Base-by-base conservation (phyloP, 768 basidiomycete genomes). In the Leccinum olivaceopallidum region DNA sequence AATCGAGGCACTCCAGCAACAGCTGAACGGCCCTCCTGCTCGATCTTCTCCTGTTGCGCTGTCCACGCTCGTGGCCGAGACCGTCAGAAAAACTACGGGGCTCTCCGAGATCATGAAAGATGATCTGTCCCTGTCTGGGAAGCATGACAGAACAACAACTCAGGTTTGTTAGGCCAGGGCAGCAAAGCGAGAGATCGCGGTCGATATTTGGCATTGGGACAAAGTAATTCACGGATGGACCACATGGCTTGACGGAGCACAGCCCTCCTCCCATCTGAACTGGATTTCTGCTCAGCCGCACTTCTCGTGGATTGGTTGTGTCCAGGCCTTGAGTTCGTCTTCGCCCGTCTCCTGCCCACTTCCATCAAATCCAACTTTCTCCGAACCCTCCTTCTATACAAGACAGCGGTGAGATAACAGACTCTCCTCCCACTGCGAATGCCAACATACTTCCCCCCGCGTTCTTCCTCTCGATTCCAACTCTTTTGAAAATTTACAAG, bases 141-240 rank as follows among this genome's bases (percentile, higher is more conserved):
- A 78, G 77, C 39, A 87, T 90, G 86, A 79, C 82, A 24, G 90
- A 92, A 66, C 68, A 76, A 39, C 83, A 92, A 57, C 77, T 90
- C 26, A 71, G 69, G 20, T 76, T 71, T 4, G 67, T 84, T 14
- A 88, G 63, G 87, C 88, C 2, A 81, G 76, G 60, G 65, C 67
- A 12, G 77, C 78, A 51, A 89, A 90, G 71, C 78, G 84, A 59
- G 78, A 81, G 36, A 64, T 85, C 30, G 78, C 88, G 13, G 70
- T 85, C 28, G 72, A 80, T 22, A 60, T 85, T 20, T 87, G 83
- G 86, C 75, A 71, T 44, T 69, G 67, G 12, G 71, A 70, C 34
- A 67, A 63, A 13, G 68, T 73, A 49, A 30, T 30, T 13, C 57
- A 60, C 55, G 56, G 5, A 16, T 76, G 74, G 75, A 5, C 34